Evolutionary conservation across 2,329 filamentous ascomycete genomes (phyloP), one percentile per base, ranked within the genome.

Genomic region (Fusarium sp.): DNA sequence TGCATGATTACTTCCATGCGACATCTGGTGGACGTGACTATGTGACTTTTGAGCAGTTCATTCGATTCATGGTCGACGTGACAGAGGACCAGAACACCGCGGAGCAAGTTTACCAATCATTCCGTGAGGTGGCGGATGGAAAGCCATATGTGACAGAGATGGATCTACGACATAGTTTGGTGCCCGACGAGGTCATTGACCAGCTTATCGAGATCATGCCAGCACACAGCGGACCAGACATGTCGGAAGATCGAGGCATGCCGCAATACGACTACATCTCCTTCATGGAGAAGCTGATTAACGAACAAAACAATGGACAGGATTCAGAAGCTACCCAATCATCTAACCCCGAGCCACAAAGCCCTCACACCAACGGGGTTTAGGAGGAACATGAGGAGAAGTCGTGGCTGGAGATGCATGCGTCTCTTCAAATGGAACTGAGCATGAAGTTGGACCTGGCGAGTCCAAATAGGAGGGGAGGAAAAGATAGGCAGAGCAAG

Each of bases 101-200:
- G 14, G 96, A 98, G 81, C 96, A 99, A 80, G 96, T 99, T 7
- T 98, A 96, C 84, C 95, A 99, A 82, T 97, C 92, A 70, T 99
- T 99, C 88, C 90, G 91, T 61, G 96, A 99, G 81, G 96, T 99
- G 47, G 96, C 96, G 20, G 96, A 99, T 83, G 96, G 96, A 72
- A 99, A 99, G 85, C 94, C 95, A 13, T 99, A 99, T 79, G 96
- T 99, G 42, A 99, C 96, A 7, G 96, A 99, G 82, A 92, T 99
- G 84, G 96, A 99, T 79, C 87, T 99, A 61, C 89, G 95, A 64
- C 96, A 99, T 81, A 96, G 92, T 44, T 88, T 99, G 41, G 97
- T 99, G 40, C 96, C 96, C 0, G 96, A 99, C 77, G 95, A 98
- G 77, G 92, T 99, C 70, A 98, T 99, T 77, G 94, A 98, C 68